These are phyloP conservation scores for Penicillium thymicola DNA, from an alignment of 2,329 filamentous ascomycete species.

Conservation along the genomic window DNA sequence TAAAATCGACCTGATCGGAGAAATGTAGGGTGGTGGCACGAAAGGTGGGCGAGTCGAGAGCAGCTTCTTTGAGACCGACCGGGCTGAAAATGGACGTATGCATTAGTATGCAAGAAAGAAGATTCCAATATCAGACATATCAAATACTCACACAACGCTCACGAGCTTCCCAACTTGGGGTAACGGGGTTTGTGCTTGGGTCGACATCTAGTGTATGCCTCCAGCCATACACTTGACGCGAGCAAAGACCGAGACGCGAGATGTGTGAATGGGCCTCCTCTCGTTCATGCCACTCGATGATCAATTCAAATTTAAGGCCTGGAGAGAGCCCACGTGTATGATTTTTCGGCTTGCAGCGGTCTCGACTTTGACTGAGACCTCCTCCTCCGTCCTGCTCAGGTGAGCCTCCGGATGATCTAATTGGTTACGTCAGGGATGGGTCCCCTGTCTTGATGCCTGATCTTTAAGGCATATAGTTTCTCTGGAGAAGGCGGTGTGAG, in stretches of 20 bases:
- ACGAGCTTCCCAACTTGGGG: constrained; percentile 45
- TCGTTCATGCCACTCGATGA: neutral
- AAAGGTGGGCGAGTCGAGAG: constrained; percentile 94
- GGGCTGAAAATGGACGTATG: constrained; percentile 51
- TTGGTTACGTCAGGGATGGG: constrained; percentile 37
- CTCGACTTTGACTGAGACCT: constrained; percentile 14
- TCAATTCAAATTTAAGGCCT: constrained; percentile 9
- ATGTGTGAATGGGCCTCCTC: neutral
- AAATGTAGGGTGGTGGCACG: constrained; percentile 84
- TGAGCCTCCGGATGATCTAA: constrained; percentile 28
- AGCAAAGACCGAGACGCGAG: constrained; percentile 9
- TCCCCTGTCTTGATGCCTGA: constrained; percentile 11
- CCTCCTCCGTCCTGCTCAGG: constrained; percentile 12
- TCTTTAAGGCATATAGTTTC: constrained; percentile 8
- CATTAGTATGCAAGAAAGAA: constrained; percentile 11
- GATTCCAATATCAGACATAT: too few relatives aligned
- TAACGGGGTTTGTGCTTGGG: constrained; percentile 36
- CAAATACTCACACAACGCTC: constrained; percentile 43
- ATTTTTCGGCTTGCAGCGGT: constrained; percentile 9
- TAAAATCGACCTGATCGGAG: constrained; percentile 81
- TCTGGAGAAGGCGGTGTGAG: constrained; percentile 23
- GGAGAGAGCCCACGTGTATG: constrained; percentile 16
- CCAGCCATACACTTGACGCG: constrained; percentile 33
- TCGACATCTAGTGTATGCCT: constrained; percentile 42
- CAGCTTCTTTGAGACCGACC: constrained; percentile 87